Percentiles rank a stretch among this genome's conserved stretches.
These are phyloP conservation scores for Chlorella ohadii DNA, from an alignment of 139 green algal species.

Conservation along the genomic window DNA sequence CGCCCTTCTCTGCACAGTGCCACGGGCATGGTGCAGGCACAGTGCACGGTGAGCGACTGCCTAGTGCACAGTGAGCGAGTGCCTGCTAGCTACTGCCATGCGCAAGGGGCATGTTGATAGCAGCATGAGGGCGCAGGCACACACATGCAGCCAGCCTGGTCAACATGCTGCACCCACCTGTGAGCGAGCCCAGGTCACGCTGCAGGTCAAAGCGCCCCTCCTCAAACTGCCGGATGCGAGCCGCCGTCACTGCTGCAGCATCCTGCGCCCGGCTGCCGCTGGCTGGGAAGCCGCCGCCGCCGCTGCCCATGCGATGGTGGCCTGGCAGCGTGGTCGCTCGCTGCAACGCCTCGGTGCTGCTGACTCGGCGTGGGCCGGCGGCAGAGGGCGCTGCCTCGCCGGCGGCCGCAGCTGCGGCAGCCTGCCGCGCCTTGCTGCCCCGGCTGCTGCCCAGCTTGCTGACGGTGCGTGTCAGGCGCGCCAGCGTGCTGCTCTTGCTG, in stretches of 20 bases:
- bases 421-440: background rate
- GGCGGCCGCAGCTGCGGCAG: background rate
- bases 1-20: constrained; percentile 51
- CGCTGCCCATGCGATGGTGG: background rate
- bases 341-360: background rate
- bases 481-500: constrained; percentile 27
- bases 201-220: constrained; percentile 42
- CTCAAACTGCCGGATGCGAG: constrained; percentile 35
- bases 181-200: constrained; percentile 16
- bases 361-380: background rate
- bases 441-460: constrained; percentile 22
- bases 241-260: background rate
- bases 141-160: no score
- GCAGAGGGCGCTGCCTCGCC: background rate
- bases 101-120: no score
- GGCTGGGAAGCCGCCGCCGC: background rate
- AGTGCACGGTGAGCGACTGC: no score
- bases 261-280: background rate
- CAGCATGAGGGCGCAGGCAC: no score
- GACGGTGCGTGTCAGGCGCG: constrained; percentile 10
- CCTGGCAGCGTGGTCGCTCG: background rate
- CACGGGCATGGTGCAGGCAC: no score
- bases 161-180: constrained; percentile 39
- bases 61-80: no score
- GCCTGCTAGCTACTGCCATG: no score